A percentile compares a stretch with the other conserved stretches of the same genome.
Evolutionary conservation across 768 basidiomycete genomes (phyloP).

Genomic region (Dioszegia hungarica): DNA sequence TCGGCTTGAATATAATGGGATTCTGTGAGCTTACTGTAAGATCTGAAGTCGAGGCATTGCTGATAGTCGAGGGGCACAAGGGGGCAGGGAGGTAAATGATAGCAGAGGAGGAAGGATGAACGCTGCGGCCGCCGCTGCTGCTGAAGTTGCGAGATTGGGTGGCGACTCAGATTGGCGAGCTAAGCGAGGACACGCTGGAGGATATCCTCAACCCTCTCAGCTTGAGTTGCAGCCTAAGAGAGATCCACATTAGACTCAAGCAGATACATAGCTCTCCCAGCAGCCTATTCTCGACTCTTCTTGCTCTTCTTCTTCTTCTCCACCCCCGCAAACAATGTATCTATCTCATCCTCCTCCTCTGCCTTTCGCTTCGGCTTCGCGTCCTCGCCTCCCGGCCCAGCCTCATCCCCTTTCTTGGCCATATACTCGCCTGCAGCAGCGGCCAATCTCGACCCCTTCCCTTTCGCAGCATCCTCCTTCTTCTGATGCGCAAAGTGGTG

Average conservation of each 20-base stretch:
- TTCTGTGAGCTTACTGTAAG: conserved; percentile 35
- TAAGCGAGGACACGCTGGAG: too few relatives aligned
- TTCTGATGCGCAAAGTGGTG: conserved; percentile 44
- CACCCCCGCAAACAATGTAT: conserved; percentile 37
- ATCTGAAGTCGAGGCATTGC: conserved; percentile 51
- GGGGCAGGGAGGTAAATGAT: too few relatives aligned
- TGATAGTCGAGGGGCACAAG: too few relatives aligned
- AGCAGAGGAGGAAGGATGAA: neutral
- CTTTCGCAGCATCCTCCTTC: conserved; percentile 1
- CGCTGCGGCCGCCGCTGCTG: too few relatives aligned
- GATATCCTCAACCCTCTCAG: too few relatives aligned
- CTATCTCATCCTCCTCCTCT: conserved; percentile 41
- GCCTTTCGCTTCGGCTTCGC: conserved; percentile 22
- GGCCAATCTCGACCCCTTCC: neutral
- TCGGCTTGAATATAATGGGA: neutral
- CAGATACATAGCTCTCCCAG: neutral
- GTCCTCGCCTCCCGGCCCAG: neutral
- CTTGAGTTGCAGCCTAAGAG: too few relatives aligned
- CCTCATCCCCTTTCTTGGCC: neutral
- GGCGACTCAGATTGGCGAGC: too few relatives aligned
- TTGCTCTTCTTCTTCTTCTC: conserved; percentile 29
- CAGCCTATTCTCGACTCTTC: neutral
- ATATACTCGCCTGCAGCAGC: neutral
- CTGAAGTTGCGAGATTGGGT: too few relatives aligned
- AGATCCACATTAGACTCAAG: neutral